These are phyloP conservation scores for Apiotrichum montevideense DNA, from an alignment of 1,284 basidiomycete species.

Conservation along the genomic window DNA sequence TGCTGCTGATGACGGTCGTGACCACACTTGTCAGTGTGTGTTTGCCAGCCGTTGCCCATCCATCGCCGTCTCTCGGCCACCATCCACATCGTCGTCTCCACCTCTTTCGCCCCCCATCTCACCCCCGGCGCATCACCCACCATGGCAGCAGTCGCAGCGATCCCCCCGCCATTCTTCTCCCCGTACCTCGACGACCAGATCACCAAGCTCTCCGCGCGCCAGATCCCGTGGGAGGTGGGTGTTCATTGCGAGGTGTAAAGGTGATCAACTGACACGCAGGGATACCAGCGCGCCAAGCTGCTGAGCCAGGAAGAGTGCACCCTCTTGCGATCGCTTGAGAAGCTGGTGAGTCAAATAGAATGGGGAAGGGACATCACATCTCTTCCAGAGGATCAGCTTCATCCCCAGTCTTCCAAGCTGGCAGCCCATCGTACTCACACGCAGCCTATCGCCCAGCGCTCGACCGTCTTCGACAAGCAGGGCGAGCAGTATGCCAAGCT, in stretches of 20 bases:
- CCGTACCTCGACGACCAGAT: conserved; percentile 80
- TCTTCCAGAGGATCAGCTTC: no score
- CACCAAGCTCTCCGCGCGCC: conserved; percentile 78
- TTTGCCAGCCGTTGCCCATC: no score
- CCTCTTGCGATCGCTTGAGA: conserved; percentile 84
- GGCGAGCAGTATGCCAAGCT: conserved; percentile 77
- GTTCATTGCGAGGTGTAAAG: no score
- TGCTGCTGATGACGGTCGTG: no score
- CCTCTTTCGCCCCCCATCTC: no score
- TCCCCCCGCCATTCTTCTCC: conserved; percentile 73
- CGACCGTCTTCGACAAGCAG: conserved; percentile 69
- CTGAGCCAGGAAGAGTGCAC: conserved; percentile 81
- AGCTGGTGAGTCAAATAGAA: conserved; percentile 47
- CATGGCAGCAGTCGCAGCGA: conserved; percentile 29
- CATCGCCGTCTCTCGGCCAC: no score
- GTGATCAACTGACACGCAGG: conserved; percentile 49
- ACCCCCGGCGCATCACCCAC: neutral
- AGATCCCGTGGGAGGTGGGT: conserved; percentile 90
- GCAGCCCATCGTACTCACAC: neutral
- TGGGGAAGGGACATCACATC: no score
- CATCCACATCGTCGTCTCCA: no score
- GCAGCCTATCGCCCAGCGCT: conserved; percentile 62
- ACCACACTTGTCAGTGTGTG: no score
- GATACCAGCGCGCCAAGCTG: conserved; percentile 89
- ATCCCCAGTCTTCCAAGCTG: no score